These are phyloP conservation scores for Panus rudis DNA, from an alignment of 768 basidiomycete genomes.

Conservation along the genomic window DNA sequence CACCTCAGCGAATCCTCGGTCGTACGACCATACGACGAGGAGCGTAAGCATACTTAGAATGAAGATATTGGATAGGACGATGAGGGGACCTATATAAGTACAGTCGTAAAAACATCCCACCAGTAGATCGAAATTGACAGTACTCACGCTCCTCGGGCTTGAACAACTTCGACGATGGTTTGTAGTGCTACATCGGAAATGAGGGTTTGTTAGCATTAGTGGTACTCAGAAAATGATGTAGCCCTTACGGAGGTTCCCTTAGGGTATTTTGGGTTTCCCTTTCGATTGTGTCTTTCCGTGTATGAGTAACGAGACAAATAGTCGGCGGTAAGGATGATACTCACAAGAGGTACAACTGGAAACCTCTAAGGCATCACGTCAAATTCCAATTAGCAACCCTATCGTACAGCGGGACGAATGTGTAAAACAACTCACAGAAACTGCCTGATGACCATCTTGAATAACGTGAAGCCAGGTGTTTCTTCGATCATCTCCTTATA, in stretches of 20 bases:
- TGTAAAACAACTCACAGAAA: constrained; percentile 27
- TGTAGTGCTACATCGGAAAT: constrained; percentile 12
- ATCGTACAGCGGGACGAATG: background rate
- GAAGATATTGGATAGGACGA: constrained; percentile 37
- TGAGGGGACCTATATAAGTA: constrained; percentile 9
- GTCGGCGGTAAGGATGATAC: background rate
- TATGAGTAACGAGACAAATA: background rate
- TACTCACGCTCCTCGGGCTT: constrained; percentile 37
- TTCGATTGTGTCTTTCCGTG: constrained; percentile 14
- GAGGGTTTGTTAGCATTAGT: background rate
- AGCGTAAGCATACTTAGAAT: constrained; percentile 33
- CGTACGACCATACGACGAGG: constrained; percentile 25
- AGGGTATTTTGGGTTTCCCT: constrained; percentile 21
- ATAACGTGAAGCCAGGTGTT: constrained; percentile 31
- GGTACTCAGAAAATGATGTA: background rate
- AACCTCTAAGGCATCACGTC: constrained; percentile 9
- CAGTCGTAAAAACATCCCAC: no score
- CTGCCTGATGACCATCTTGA: constrained; percentile 41
- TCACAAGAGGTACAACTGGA: constrained; percentile 19
- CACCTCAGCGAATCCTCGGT: constrained; percentile 25
- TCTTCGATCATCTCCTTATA: constrained; percentile 22
- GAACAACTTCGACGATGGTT: constrained; percentile 35
- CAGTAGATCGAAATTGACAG: no score
- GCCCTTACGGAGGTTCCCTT: constrained; percentile 17
- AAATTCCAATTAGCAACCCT: background rate